Evolutionary conservation across 345 rosid species (phyloP).

Genomic region (Citrus unshiu): DNA sequence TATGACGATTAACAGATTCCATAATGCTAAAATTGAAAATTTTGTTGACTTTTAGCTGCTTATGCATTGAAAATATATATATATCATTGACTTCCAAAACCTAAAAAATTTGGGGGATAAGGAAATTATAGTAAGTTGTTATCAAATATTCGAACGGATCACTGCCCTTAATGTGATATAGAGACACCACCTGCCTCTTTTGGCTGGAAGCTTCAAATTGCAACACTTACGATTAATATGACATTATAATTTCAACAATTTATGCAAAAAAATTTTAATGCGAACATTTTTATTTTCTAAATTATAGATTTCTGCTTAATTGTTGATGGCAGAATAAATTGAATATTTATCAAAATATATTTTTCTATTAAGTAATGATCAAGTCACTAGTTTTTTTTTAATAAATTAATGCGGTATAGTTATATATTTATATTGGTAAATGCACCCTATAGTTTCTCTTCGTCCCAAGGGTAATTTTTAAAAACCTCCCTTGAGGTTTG

Average conservation of each 20-base stretch:
- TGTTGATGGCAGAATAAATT: not conserved
- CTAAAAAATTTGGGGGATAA: not conserved
- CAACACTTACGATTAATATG: not conserved
- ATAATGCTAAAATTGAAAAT: not conserved
- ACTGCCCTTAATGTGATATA: not conserved
- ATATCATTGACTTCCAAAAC: not conserved
- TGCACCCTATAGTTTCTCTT: too few relatives aligned
- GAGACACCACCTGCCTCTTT: not conserved
- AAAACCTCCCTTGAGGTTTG: too few relatives aligned
- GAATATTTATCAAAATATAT: too few relatives aligned
- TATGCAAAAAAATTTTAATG: too few relatives aligned
- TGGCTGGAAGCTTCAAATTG: not conserved
- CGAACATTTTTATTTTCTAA: too few relatives aligned
- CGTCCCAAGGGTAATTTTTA: too few relatives aligned
- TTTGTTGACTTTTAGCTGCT: not conserved
- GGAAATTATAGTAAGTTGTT: not conserved
- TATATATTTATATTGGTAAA: too few relatives aligned
- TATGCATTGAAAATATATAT: not conserved
- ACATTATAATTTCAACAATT: not conserved
- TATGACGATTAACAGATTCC: not conserved
- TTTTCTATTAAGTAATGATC: too few relatives aligned
- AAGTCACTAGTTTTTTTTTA: too few relatives aligned
- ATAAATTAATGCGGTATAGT: too few relatives aligned
- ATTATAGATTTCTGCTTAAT: too few relatives aligned
- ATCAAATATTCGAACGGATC: too few relatives aligned